Evolutionary conservation across 306 rosid species (phyloP).

Genomic region (Luffa aegyptiaca): DNA sequence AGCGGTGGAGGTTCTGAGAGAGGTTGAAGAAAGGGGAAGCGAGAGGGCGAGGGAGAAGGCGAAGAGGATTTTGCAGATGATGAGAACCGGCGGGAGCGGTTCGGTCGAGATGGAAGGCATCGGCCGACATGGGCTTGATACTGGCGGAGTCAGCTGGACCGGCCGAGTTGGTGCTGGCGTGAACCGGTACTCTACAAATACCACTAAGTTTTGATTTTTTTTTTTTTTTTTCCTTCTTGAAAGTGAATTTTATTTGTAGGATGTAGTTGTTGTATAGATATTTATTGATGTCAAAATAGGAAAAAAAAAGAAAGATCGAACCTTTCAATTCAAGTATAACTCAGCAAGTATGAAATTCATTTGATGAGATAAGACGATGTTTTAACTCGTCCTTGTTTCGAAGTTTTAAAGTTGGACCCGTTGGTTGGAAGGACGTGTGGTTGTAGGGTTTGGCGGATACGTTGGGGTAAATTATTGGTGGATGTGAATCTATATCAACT

Average conservation of each 20-base stretch:
- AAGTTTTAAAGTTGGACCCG: not conserved
- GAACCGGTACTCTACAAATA: constrained; percentile 29
- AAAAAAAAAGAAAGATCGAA: not conserved
- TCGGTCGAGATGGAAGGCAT: constrained; percentile 24
- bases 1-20: constrained; percentile 63
- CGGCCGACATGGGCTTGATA: constrained; percentile 16
- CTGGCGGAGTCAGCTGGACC: constrained; percentile 21
- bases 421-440: not conserved
- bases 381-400: too few species aligned
- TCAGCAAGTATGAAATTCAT: too few species aligned
- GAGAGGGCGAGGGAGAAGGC: constrained; percentile 83
- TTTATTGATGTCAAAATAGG: not conserved
- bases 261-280: not conserved
- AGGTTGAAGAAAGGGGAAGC: constrained; percentile 62
- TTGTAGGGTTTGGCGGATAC: not conserved
- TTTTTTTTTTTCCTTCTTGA: not conserved
- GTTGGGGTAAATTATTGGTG: not conserved
- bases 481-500: not conserved
- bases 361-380: too few species aligned
- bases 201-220: constrained; percentile 39
- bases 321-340: too few species aligned
- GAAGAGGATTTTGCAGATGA: constrained; percentile 45
- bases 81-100: constrained; percentile 35
- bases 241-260: not conserved
- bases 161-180: constrained; percentile 32